Conservation (phyloP, 345 rosid species). For the Psidium friedrichsthalianum region DNA sequence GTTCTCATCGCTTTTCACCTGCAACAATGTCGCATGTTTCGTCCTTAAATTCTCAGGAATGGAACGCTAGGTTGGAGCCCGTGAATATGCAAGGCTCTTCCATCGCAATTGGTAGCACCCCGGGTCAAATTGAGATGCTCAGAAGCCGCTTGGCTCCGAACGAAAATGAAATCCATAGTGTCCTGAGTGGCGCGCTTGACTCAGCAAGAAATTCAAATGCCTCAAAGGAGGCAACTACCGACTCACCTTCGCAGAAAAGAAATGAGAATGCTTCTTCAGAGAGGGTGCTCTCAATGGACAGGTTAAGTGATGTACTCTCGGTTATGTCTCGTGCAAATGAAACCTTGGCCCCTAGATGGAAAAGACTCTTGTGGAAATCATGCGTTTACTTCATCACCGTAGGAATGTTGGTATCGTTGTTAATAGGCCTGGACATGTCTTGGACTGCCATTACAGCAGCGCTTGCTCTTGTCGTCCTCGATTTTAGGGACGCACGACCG, state of each 20-base stretch:
- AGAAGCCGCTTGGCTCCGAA: conserved; percentile 28
- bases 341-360: conserved; percentile 23
- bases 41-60: conserved; percentile 33
- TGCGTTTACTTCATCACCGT: conserved; percentile 52
- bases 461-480: conserved; percentile 70
- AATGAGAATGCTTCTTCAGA: conserved; percentile 12
- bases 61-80: conserved; percentile 25
- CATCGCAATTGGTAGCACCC: not conserved
- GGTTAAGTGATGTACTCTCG: not conserved
- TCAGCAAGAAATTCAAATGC: conserved; percentile 30
- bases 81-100: conserved; percentile 10
- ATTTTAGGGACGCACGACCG: conserved; percentile 75
- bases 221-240: conserved; percentile 21
- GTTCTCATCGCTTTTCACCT: conserved; percentile 57
- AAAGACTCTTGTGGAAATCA: conserved; percentile 41
- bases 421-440: conserved; percentile 74
- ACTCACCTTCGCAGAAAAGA: conserved; percentile 2
- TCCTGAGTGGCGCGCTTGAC: not conserved
- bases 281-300: conserved; percentile 1
- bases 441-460: conserved; percentile 89
- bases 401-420: conserved; percentile 60
- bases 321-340: conserved; percentile 10
- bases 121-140: conserved; percentile 15
- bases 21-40: conserved; percentile 50
- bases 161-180: conserved; percentile 30